Evolutionary conservation across 148 eudicot species (phyloP).

Genomic region (Fagopyrum tataricum): DNA sequence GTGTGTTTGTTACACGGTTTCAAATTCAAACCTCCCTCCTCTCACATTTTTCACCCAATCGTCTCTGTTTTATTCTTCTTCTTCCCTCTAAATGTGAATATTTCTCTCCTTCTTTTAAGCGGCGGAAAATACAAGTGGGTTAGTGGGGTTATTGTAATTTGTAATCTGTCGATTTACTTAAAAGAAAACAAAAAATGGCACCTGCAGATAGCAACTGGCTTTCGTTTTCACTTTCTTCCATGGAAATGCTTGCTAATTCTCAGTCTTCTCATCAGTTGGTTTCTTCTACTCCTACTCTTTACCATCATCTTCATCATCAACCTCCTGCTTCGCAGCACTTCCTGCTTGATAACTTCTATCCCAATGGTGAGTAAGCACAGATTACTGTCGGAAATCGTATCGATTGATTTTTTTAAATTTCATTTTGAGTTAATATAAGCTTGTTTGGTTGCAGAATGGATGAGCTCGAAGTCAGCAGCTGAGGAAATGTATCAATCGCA

Average conservation of each 20-base stretch:
- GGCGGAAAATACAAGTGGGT: not conserved
- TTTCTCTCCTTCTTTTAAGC: not conserved
- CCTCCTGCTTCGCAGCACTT: constrained; percentile 4
- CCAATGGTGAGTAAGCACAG: constrained; percentile 27
- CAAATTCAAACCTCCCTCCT: not conserved
- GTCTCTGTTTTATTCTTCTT: not conserved
- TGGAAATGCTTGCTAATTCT: constrained; percentile 40
- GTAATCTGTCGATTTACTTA: no score
- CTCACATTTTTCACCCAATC: not conserved
- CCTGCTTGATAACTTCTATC: constrained; percentile 39
- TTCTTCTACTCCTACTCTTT: constrained; percentile 19
- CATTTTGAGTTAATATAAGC: no score
- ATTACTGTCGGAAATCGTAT: not conserved
- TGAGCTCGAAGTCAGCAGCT: not conserved
- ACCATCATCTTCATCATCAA: constrained; percentile 16
- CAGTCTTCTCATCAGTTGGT: constrained; percentile 16
- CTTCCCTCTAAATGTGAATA: not conserved
- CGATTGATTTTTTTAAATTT: not conserved
- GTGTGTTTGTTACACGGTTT: not conserved
- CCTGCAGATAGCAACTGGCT: constrained; percentile 38
- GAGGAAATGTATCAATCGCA: constrained; percentile 1
- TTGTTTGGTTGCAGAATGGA: constrained; percentile 3
- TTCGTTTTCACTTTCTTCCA: constrained; percentile 36
- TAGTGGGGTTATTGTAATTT: not conserved
- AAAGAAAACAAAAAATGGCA: constrained; percentile 9